Conservation (phyloP, 140 eudicot species). For the Bidens hawaiensis region DNA sequence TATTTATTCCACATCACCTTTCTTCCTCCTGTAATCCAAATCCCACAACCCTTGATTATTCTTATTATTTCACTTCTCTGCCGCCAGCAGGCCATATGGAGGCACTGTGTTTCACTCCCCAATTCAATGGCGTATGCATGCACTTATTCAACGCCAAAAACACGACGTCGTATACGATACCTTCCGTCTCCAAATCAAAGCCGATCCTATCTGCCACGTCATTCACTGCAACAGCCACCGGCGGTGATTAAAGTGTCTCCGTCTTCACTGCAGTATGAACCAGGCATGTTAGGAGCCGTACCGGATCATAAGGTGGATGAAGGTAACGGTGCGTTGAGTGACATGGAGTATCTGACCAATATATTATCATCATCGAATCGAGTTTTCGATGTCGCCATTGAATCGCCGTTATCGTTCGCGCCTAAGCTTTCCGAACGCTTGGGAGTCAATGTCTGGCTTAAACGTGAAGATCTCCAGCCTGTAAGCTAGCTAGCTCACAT, state of each 20-base stretch:
- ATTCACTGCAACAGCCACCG: conserved; percentile 1
- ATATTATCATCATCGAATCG: conserved; percentile 39
- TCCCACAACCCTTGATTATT: too few species aligned
- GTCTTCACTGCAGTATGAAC: conserved; percentile 36
- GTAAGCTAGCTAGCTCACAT: too few species aligned
- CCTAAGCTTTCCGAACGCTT: conserved; percentile 37
- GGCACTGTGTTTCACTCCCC: conserved; percentile 20
- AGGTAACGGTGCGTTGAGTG: conserved; percentile 25
- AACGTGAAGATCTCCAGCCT: conserved; percentile 53
- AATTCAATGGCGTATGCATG: conserved; percentile 20
- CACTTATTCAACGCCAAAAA: conserved; percentile 6
- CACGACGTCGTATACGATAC: neutral
- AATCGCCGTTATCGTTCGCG: conserved; percentile 43
- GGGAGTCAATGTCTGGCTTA: conserved; percentile 31
- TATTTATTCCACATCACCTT: too few species aligned
- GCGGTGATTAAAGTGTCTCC: conserved; percentile 29
- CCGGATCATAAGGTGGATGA: conserved; percentile 40
- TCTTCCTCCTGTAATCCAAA: too few species aligned
- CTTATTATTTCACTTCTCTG: too few species aligned
- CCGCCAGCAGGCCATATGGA: conserved; percentile 20
- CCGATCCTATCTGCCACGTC: conserved; percentile 12
- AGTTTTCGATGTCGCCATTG: conserved; percentile 48
- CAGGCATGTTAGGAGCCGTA: conserved; percentile 34
- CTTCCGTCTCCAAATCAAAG: conserved; percentile 16
- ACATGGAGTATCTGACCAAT: conserved; percentile 46